These are phyloP conservation scores for Alternaria burnsii DNA, from an alignment of 2,329 filamentous ascomycete species.

Conservation along the genomic window DNA sequence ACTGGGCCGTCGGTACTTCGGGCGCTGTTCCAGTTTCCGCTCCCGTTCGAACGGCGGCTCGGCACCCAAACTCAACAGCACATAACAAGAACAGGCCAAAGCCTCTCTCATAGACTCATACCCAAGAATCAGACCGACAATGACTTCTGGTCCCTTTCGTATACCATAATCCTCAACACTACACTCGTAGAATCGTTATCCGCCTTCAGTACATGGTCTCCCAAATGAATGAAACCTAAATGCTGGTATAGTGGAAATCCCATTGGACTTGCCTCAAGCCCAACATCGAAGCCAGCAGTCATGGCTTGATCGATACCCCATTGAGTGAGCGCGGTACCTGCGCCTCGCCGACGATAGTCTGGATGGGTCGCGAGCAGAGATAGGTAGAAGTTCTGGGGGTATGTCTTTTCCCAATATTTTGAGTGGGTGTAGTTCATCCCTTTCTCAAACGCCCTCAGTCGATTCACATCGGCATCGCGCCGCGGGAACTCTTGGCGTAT, in stretches of 20 bases:
- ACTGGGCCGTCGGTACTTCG: not conserved
- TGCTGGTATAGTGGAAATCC: constrained; percentile 2
- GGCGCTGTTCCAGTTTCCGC: not conserved
- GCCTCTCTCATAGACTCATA: not conserved
- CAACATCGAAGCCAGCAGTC: not conserved
- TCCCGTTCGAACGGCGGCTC: not conserved
- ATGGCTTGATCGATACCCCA: not conserved
- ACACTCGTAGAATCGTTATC: not conserved
- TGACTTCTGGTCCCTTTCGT: not conserved
- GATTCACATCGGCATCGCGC: not conserved
- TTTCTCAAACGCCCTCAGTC: not conserved
- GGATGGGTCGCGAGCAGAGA: constrained; percentile 1
- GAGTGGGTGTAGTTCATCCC: not conserved
- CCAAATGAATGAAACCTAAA: not conserved
- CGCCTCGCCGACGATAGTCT: constrained; percentile 2
- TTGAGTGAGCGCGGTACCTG: constrained; percentile 3
- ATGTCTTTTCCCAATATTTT: not conserved
- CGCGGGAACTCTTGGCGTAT: not conserved
- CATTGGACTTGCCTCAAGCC: constrained; percentile 1
- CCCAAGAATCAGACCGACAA: not conserved
- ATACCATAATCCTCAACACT: not conserved
- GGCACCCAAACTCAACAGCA: not conserved
- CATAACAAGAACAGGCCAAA: not conserved
- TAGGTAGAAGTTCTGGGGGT: constrained; percentile 2
- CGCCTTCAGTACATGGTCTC: not conserved